Conservation (phyloP, 192 early-diverging fungal genomes). For the Coemansia sp. region DNA sequence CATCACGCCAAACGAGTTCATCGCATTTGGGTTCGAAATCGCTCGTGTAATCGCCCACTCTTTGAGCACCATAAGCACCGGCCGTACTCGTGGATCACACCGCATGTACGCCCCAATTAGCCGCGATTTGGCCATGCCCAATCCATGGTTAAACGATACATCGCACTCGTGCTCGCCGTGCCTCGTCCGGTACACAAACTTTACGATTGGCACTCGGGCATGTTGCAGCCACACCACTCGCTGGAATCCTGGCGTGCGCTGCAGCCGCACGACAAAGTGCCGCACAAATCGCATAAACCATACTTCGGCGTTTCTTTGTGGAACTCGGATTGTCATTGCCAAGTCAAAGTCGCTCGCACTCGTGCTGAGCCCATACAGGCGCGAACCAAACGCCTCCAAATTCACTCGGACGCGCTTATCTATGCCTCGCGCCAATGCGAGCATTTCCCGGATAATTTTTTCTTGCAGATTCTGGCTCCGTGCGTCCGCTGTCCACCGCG, state of each 20-base stretch:
- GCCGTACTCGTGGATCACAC: conserved; percentile 26
- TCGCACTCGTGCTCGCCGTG: conserved; percentile 26
- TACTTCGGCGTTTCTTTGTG: neutral
- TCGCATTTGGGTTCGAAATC: conserved; percentile 13
- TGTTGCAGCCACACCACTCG: conserved; percentile 13
- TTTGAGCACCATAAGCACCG: conserved; percentile 28
- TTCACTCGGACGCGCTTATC: neutral
- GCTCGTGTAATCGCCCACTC: conserved; percentile 24
- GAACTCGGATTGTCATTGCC: neutral
- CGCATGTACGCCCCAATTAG: conserved; percentile 20
- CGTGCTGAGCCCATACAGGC: conserved; percentile 17
- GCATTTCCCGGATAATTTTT: neutral
- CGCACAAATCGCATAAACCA: neutral
- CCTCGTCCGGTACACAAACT: conserved; percentile 19
- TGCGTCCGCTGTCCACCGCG: neutral
- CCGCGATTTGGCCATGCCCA: conserved; percentile 22
- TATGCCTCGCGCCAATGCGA: neutral
- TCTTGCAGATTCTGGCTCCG: neutral
- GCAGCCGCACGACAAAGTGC: neutral
- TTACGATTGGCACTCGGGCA: conserved; percentile 43
- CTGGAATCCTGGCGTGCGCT: neutral
- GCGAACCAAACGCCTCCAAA: conserved; percentile 18
- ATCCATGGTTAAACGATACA: conserved; percentile 22
- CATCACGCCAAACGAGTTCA: conserved; percentile 44
- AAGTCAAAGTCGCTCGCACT: conserved; percentile 33